These are phyloP conservation scores for Aspergillus kassunensis DNA, from an alignment of 495 filamentous ascomycete genomes.

Conservation along the genomic window DNA sequence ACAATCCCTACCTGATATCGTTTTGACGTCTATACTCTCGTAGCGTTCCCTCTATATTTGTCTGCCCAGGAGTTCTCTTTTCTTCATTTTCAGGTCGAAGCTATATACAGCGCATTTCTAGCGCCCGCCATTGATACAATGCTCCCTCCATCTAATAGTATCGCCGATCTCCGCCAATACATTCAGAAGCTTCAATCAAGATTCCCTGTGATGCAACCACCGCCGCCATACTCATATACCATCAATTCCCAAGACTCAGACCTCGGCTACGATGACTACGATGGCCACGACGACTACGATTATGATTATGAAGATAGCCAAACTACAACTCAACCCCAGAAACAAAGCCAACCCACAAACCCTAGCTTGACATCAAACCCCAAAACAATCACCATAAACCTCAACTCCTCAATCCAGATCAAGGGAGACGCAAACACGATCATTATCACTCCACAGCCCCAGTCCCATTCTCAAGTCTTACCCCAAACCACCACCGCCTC, in stretches of 20 bases:
- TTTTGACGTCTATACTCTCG: not conserved
- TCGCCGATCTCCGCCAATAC: conserved; percentile 17
- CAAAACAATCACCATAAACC: conserved; percentile 25
- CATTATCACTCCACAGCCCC: too few species aligned
- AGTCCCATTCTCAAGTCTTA: too few species aligned
- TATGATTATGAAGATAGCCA: not conserved
- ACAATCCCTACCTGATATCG: too few species aligned
- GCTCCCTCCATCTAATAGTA: conserved; percentile 20
- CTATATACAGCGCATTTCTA: too few species aligned
- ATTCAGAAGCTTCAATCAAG: conserved; percentile 14
- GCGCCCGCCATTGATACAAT: conserved; percentile 7
- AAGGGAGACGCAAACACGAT: conserved; percentile 32
- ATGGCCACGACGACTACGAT: conserved; percentile 12
- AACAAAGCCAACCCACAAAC: conserved; percentile 21
- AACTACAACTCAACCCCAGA: not conserved
- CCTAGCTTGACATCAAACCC: not conserved
- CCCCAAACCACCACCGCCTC: not conserved
- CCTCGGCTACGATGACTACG: conserved; percentile 5
- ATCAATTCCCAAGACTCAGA: not conserved
- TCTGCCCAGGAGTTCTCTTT: too few species aligned
- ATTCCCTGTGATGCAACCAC: not conserved
- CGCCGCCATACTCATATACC: conserved; percentile 18
- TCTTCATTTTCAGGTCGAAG: too few species aligned
- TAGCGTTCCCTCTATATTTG: not conserved
- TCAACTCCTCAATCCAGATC: conserved; percentile 36